Evolutionary conservation across 768 basidiomycete genomes (phyloP).

Genomic region (Naganishia kalamii): DNA sequence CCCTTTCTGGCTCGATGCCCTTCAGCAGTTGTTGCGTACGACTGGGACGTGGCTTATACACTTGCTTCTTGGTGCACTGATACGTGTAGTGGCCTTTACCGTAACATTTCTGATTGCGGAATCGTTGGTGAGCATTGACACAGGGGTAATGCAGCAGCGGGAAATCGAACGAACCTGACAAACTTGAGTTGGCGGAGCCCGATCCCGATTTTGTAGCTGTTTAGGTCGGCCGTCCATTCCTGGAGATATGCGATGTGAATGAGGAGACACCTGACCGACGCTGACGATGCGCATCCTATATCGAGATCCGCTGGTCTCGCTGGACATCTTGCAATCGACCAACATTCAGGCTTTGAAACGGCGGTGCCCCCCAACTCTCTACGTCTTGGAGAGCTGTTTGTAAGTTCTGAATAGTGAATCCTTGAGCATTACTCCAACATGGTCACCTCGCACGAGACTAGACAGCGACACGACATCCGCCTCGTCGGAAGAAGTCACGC

Average conservation of each 20-base stretch:
- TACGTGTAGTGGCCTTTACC: slow-evolving; percentile 77
- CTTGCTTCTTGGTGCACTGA: slow-evolving; percentile 73
- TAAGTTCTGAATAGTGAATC: no score
- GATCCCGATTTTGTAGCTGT: slow-evolving; percentile 14
- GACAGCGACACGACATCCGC: no score
- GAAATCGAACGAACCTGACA: slow-evolving; percentile 16
- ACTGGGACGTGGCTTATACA: slow-evolving; percentile 83
- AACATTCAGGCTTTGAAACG: no score
- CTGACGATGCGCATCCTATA: no score
- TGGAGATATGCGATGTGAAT: neutral
- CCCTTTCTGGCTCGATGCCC: slow-evolving; percentile 62
- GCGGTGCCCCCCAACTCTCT: no score
- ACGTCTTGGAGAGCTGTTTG: no score
- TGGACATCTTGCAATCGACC: no score
- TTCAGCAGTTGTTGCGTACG: slow-evolving; percentile 79
- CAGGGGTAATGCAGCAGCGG: neutral
- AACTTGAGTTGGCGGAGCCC: slow-evolving; percentile 8
- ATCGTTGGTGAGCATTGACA: neutral
- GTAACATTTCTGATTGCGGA: slow-evolving; percentile 35
- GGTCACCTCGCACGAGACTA: no score
- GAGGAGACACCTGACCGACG: neutral
- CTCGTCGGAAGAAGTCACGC: no score
- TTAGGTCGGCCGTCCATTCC: slow-evolving; percentile 20
- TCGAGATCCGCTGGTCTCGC: no score
- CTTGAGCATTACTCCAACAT: no score